These are phyloP conservation scores for Phylloporus sp. DNA, from an alignment of 1,284 basidiomycete genomes.

Conservation along the genomic window DNA sequence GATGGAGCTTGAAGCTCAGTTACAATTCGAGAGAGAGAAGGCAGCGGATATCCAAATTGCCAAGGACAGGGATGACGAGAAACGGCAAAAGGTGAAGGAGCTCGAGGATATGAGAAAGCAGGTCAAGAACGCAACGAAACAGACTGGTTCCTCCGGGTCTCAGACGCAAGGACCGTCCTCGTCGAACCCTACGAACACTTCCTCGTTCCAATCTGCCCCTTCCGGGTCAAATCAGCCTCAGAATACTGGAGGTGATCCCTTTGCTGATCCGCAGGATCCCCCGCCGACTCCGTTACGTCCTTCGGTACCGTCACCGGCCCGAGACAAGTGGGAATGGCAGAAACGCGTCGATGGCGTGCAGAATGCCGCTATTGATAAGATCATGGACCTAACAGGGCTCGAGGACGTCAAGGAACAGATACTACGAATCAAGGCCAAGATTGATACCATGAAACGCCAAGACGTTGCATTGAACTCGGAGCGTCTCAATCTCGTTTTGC, in stretches of 20 bases:
- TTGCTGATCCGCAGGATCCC: constrained; percentile 2
- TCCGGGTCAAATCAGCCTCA: constrained; percentile 14
- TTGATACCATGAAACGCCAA: constrained; percentile 58
- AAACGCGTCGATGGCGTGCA: constrained; percentile 55
- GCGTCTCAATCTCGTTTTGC: constrained; percentile 60
- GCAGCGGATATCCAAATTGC: constrained; percentile 35
- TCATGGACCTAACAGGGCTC: constrained; percentile 68
- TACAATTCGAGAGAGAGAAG: constrained; percentile 33
- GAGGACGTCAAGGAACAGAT: constrained; percentile 63
- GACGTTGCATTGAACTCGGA: constrained; percentile 55
- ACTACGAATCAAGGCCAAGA: constrained; percentile 57
- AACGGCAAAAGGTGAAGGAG: constrained; percentile 45
- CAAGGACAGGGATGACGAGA: constrained; percentile 39
- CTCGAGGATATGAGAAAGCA: constrained; percentile 35
- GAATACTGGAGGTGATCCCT: neutral
- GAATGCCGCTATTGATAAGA: constrained; percentile 56
- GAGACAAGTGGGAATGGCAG: constrained; percentile 56
- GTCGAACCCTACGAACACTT: constrained; percentile 4
- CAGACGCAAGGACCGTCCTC: constrained; percentile 4
- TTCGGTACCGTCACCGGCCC: constrained; percentile 42
- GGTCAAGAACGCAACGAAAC: constrained; percentile 21
- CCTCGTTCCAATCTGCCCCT: constrained; percentile 33
- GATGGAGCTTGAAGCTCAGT: constrained; percentile 40
- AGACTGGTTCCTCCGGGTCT: neutral
- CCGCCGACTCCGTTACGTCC: constrained; percentile 15